Evolutionary conservation across 1,284 basidiomycete species (phyloP), one percentile per base, ranked within the genome.

Genomic region (Cryptococcus jaspeensis): DNA sequence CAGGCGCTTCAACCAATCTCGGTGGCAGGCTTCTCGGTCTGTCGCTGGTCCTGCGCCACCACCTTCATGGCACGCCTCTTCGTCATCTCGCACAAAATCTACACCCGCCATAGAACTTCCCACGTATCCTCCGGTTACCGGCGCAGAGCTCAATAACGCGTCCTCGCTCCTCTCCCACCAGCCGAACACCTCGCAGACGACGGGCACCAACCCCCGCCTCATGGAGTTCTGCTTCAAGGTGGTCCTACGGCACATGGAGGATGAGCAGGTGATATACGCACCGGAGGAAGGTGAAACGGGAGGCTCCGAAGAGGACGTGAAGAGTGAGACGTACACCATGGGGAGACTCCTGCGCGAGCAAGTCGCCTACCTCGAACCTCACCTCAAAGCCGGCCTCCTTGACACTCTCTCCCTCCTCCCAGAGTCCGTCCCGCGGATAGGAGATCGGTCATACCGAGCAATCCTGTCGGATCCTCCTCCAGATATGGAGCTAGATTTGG

Each of bases 11-110:
- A 61, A 63, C 1, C 50, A 61, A 3, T 66, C 66, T 16, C 65
- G 67, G 16, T 47, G 62, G n/a, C 59, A 56, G 38, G 69, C 69
- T 2, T 61, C 64, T 15, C 58, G 71, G 35, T 59, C 59, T 1
- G 66, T 69, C 1, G 71, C 73, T 15, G 73, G 73, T 12, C 73
- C 73, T 2, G 70, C 70, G 0, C 70, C 71, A 11, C 73, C 73
- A 7, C 65, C 63, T 3, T 73, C 71, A 2, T 74, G 73, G 73
- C 57, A 64, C n/a, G 28, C 52, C 5, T 23, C 48, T 18, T 37
- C 50, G 37, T 15, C 48, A 23, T 3, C 48, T n/a, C 7, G 20
- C 12, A 9, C 49, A 13, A 46, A 41, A 9, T 13, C 35, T 13
- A 25, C 46, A 20, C 37, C 48, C 9, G 25, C 15, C n/a, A 13